These are phyloP conservation scores for Fusarium odoratissimum DNA, from an alignment of 2,329 filamentous ascomycete genomes.

Conservation along the genomic window DNA sequence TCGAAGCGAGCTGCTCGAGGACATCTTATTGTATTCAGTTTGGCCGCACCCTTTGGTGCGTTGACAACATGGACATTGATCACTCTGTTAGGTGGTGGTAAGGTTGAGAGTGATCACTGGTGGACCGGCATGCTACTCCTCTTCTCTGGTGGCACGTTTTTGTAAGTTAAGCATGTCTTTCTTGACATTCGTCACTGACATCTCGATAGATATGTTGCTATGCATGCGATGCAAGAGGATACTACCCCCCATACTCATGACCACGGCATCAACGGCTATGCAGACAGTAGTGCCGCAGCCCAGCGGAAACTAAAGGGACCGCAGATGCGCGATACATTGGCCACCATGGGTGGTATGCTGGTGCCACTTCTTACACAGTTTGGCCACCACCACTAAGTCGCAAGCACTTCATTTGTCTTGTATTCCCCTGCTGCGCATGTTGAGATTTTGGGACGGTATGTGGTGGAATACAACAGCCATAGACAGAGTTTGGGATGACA, in stretches of 20 bases:
- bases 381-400: slow-evolving; percentile 74
- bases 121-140: slow-evolving; percentile 92
- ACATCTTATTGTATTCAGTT: slow-evolving; percentile 89
- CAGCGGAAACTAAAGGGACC: slow-evolving; percentile 66
- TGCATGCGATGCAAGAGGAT: slow-evolving; percentile 96
- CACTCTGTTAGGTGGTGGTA: slow-evolving; percentile 74
- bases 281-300: slow-evolving; percentile 57
- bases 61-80: slow-evolving; percentile 85
- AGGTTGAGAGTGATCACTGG: slow-evolving; percentile 75
- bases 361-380: slow-evolving; percentile 82
- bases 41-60: slow-evolving; percentile 89
- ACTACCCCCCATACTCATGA: slow-evolving; percentile 60
- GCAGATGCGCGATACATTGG: slow-evolving; percentile 75
- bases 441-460: slow-evolving; percentile 2
- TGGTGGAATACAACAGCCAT: slow-evolving; percentile 13
- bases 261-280: slow-evolving; percentile 66
- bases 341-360: slow-evolving; percentile 80
- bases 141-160: slow-evolving; percentile 96
- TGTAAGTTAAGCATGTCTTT: slow-evolving; percentile 68
- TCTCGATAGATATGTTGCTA: slow-evolving; percentile 85
- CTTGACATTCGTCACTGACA: slow-evolving; percentile 24
- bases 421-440: slow-evolving; percentile 19
- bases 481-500: slow-evolving; percentile 23
- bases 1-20: slow-evolving; percentile 86
- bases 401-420: slow-evolving; percentile 4